phyloP scores from a whole-genome alignment of 768 basidiomycete genomes.

The Leccinum barrowsii region DNA sequence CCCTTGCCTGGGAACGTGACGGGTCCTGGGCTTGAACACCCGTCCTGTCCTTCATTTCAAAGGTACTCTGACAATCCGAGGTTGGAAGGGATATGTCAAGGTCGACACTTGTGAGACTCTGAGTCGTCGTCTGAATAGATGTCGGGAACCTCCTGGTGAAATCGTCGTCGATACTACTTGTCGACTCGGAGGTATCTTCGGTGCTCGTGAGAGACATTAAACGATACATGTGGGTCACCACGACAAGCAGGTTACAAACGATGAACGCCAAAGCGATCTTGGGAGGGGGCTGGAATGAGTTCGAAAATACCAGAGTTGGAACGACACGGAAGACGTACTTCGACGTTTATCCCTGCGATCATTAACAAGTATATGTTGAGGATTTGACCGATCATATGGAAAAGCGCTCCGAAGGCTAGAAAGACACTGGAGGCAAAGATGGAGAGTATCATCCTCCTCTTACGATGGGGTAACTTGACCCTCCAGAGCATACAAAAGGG shows the following conservation, averaged over 20 bases:
- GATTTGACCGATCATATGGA: constrained; percentile 12
- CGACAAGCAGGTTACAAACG: constrained; percentile 24
- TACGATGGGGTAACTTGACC: constrained; percentile 17
- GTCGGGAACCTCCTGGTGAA: constrained; percentile 7
- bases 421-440: constrained; percentile 19
- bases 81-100: background rate
- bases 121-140: background rate
- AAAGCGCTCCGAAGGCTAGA: constrained; percentile 14
- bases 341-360: constrained; percentile 14
- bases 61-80: background rate
- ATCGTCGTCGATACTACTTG: constrained; percentile 11
- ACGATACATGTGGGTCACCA: constrained; percentile 19
- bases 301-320: background rate
- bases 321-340: constrained; percentile 8
- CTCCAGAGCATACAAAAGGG: constrained; percentile 22
- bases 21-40: background rate
- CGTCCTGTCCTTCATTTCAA: background rate
- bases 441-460: constrained; percentile 25
- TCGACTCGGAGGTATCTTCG: background rate
- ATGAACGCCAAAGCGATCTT: constrained; percentile 17
- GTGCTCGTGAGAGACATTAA: background rate
- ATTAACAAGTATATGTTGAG: constrained; percentile 2
- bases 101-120: constrained; percentile 10
- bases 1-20: too few relatives aligned
- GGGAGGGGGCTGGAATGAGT: background rate